A percentile compares a stretch with the other conserved stretches of the same genome.
Conservation (phyloP, 768 basidiomycete species). For the Amyloporia xantha region DNA sequence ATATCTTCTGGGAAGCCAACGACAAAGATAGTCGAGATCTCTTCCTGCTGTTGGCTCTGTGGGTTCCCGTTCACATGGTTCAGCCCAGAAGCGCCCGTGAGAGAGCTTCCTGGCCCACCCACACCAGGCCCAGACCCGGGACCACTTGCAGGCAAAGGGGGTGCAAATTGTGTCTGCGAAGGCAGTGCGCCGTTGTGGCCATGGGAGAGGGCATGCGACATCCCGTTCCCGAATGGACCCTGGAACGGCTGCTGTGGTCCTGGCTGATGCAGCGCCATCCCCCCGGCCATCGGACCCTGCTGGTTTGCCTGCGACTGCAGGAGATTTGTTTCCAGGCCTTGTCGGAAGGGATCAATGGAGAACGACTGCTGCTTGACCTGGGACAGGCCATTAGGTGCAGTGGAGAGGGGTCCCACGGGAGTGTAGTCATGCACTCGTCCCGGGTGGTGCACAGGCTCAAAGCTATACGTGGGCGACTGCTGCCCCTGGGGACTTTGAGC, state of each 20-base stretch:
- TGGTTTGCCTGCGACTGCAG: constrained; percentile 13
- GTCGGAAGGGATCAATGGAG: constrained; percentile 17
- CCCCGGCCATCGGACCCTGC: not conserved
- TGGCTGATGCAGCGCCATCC: constrained; percentile 22
- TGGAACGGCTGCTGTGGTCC: constrained; percentile 26
- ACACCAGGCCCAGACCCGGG: constrained; percentile 19
- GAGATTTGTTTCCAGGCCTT: constrained; percentile 17
- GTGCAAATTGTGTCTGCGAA: constrained; percentile 72
- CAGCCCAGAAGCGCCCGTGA: constrained; percentile 12
- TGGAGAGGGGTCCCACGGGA: constrained; percentile 8
- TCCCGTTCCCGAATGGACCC: constrained; percentile 30
- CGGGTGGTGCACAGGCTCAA: constrained; percentile 18
- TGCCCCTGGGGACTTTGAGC: constrained; percentile 24
- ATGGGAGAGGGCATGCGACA: constrained; percentile 26
- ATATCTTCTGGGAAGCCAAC: constrained; percentile 99
- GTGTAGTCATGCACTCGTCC: constrained; percentile 30
- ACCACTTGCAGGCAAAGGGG: constrained; percentile 48
- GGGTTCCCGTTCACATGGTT: constrained; percentile 25
- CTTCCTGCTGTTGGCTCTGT: constrained; percentile 42
- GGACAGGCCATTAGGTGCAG: constrained; percentile 6
- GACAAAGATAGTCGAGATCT: constrained; percentile 96
- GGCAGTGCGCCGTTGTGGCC: constrained; percentile 32
- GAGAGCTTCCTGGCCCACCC: constrained; percentile 10
- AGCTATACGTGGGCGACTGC: constrained; percentile 20
- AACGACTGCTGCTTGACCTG: constrained; percentile 17